phyloP scores from a whole-genome alignment of 2,329 filamentous ascomycete species.

The Alternaria triticimaculans region DNA sequence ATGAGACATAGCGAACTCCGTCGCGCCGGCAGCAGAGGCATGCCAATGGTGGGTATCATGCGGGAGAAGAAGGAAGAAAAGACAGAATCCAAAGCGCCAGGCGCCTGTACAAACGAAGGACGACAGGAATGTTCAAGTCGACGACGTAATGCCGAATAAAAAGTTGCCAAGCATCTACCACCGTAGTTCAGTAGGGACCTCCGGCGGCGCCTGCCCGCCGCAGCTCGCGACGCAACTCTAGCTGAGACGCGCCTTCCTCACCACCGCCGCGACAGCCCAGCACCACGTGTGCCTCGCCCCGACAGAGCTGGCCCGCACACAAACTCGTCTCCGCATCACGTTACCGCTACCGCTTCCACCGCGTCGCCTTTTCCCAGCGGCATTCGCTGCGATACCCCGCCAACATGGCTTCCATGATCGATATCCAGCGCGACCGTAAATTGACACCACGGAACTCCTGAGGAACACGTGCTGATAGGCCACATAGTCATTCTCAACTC shows the following conservation, averaged over 20 bases:
- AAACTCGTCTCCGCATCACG: background rate
- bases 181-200: conserved; percentile 9
- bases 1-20: conserved; percentile 49
- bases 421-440: conserved; percentile 79
- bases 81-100: background rate
- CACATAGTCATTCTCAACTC: conserved; percentile 71
- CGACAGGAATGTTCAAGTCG: background rate
- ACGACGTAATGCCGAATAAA: conserved; percentile 30
- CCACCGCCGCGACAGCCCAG: conserved; percentile 11
- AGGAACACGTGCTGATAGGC: conserved; percentile 19
- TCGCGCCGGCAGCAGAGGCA: conserved; percentile 37
- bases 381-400: conserved; percentile 40
- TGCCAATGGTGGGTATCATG: conserved; percentile 17
- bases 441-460: no score
- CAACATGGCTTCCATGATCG: conserved; percentile 84
- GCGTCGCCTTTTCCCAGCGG: conserved; percentile 2
- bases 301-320: background rate
- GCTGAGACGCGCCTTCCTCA: conserved; percentile 29
- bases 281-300: background rate
- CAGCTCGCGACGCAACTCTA: conserved; percentile 21
- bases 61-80: background rate
- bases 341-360: background rate
- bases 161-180: conserved; percentile 26
- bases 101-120: background rate
- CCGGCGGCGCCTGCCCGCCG: conserved; percentile 20